These are phyloP conservation scores for Boechera stricta DNA, from an alignment of 345 rosid species.

Conservation along the genomic window DNA sequence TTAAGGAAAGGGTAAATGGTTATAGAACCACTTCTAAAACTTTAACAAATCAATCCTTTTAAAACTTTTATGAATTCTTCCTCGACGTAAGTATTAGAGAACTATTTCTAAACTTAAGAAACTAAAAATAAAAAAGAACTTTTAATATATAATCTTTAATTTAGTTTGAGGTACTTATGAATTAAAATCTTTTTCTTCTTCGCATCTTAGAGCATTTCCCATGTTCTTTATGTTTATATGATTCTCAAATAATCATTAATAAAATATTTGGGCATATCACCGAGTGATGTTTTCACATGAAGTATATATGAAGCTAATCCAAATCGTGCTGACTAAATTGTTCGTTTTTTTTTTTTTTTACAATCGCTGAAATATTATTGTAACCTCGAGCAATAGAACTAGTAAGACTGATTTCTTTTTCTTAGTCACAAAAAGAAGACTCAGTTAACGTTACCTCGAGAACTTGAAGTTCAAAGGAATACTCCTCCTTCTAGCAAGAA, in stretches of 20 bases:
- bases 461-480: too few relatives aligned
- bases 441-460: not conserved
- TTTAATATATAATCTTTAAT: too few relatives aligned
- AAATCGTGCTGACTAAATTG: not conserved
- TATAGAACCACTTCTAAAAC: not conserved
- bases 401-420: not conserved
- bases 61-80: not conserved
- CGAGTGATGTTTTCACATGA: too few relatives aligned
- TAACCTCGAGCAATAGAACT: not conserved
- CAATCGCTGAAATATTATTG: not conserved
- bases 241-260: too few relatives aligned
- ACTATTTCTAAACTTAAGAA: not conserved
- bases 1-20: not conserved
- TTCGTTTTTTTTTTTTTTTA: too few relatives aligned
- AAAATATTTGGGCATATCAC: too few relatives aligned
- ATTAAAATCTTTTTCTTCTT: not conserved
- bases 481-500: too few relatives aligned
- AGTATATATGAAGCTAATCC: not conserved
- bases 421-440: slow-evolving; percentile 7
- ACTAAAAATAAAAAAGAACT: too few relatives aligned
- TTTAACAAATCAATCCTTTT: not conserved
- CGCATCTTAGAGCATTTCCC: too few relatives aligned
- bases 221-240: too few relatives aligned
- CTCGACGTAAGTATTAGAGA: not conserved
- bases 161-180: not conserved